Conservation (phyloP, 257 asterid species). For the Solanum paucissectum region DNA sequence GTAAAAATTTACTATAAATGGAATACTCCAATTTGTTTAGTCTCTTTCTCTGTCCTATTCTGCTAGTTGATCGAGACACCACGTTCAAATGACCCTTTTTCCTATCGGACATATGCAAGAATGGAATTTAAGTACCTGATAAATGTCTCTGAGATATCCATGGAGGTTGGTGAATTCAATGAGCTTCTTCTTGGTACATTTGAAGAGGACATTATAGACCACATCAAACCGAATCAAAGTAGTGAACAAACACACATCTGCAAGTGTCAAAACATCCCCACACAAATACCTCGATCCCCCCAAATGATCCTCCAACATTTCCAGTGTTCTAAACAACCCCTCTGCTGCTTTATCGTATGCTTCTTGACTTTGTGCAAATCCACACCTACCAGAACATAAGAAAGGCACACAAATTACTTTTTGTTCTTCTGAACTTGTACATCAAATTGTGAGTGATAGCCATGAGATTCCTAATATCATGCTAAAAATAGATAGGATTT, state of each 20-base stretch:
- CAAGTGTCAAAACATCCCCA: conserved; percentile 64
- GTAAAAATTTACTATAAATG: background rate
- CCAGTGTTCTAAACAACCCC: conserved; percentile 52
- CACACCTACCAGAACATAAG: conserved; percentile 44
- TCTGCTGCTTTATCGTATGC: conserved; percentile 61
- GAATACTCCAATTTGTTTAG: background rate
- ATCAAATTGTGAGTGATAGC: background rate
- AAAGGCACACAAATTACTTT: background rate
- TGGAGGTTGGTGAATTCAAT: conserved; percentile 61
- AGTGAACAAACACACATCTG: conserved; percentile 87
- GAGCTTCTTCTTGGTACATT: conserved; percentile 93
- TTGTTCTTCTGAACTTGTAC: background rate
- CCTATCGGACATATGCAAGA: background rate
- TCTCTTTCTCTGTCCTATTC: background rate
- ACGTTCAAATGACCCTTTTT: background rate
- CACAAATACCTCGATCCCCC: conserved; percentile 54
- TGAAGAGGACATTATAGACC: conserved; percentile 78
- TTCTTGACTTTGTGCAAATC: conserved; percentile 93
- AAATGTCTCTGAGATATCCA: conserved; percentile 71
- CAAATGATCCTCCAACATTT: conserved; percentile 64
- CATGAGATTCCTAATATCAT: background rate
- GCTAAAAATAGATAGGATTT: background rate
- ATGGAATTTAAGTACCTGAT: conserved; percentile 44
- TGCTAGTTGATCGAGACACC: background rate
- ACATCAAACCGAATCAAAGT: conserved; percentile 83